These are phyloP conservation scores for Ophioceras dolichostomum DNA, from an alignment of 2,329 filamentous ascomycete genomes.

Conservation along the genomic window DNA sequence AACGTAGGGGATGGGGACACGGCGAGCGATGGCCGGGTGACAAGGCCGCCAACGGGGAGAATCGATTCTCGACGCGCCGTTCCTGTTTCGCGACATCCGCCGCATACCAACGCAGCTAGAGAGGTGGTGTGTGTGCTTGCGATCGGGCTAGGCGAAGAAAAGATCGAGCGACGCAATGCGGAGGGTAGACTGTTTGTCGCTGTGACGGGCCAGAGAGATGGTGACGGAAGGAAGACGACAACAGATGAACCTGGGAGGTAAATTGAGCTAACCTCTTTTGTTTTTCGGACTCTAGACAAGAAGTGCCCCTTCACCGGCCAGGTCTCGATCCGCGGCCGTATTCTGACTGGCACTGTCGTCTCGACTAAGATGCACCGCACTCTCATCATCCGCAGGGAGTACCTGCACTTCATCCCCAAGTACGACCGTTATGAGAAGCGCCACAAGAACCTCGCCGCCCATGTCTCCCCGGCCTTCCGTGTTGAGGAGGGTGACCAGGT, in stretches of 20 bases:
- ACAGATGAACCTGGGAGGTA: constrained; percentile 2
- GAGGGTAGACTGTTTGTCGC: too few species aligned
- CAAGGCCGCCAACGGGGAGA: too few species aligned
- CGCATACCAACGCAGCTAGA: too few species aligned
- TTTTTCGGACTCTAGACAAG: constrained; percentile 98
- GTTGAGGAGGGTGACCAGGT: constrained; percentile 99
- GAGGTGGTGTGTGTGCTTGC: too few species aligned
- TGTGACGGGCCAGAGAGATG: neutral
- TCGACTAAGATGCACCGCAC: constrained; percentile 99
- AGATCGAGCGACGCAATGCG: too few species aligned
- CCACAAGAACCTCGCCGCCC: constrained; percentile 99
- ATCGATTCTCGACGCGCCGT: too few species aligned
- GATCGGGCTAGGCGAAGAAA: too few species aligned
- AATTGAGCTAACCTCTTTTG: constrained; percentile 7
- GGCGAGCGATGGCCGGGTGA: too few species aligned
- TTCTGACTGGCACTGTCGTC: constrained; percentile 96
- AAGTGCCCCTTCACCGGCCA: constrained; percentile 99
- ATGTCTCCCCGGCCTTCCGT: constrained; percentile 99
- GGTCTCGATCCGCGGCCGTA: constrained; percentile 99
- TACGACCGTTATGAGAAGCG: constrained; percentile 99
- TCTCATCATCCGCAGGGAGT: constrained; percentile 97
- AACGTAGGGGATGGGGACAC: neutral
- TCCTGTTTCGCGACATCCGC: too few species aligned
- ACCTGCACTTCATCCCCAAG: constrained; percentile 99
- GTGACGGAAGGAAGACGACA: neutral